Percentiles rank a stretch among this genome's conserved stretches.
These are phyloP conservation scores for Trebouxia gelatinosa DNA, from an alignment of 163 green algal genomes.

Conservation along the genomic window DNA sequence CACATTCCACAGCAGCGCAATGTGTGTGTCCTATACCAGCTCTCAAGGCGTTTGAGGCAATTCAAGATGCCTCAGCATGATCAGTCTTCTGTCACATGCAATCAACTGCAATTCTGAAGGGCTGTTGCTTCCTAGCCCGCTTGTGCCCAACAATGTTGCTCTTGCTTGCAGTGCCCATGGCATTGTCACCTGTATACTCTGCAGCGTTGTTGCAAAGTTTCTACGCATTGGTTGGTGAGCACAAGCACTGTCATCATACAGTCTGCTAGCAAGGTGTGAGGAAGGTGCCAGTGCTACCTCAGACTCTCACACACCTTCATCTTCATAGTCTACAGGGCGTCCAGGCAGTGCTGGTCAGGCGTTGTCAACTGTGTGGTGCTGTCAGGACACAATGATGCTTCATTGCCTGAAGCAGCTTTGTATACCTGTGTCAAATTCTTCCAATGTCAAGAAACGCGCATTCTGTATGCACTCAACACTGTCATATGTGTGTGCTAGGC, in stretches of 20 bases:
- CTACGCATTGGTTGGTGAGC: too few species aligned
- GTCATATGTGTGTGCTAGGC: conserved; percentile 19
- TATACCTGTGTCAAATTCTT: background rate
- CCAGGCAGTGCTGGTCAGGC: background rate
- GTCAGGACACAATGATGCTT: too few species aligned
- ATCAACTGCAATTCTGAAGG: too few species aligned
- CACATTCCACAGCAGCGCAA: background rate
- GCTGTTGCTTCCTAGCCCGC: too few species aligned
- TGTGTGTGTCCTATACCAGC: background rate
- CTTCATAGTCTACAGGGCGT: background rate
- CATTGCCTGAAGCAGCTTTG: too few species aligned
- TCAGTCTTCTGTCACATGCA: background rate
- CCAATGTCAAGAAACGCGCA: background rate
- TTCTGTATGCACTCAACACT: background rate
- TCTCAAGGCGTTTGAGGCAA: background rate
- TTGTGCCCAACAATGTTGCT: too few species aligned
- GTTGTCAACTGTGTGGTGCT: too few species aligned
- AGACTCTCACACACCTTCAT: background rate
- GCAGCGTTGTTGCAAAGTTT: too few species aligned
- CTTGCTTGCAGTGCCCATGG: too few species aligned
- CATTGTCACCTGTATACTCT: too few species aligned
- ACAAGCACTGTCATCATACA: too few species aligned
- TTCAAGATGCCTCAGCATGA: background rate
- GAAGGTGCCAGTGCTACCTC: background rate
- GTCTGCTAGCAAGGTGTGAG: too few species aligned